phyloP scores from a whole-genome alignment of 2,329 filamentous ascomycete species.

The Penicillium griseofulvum region DNA sequence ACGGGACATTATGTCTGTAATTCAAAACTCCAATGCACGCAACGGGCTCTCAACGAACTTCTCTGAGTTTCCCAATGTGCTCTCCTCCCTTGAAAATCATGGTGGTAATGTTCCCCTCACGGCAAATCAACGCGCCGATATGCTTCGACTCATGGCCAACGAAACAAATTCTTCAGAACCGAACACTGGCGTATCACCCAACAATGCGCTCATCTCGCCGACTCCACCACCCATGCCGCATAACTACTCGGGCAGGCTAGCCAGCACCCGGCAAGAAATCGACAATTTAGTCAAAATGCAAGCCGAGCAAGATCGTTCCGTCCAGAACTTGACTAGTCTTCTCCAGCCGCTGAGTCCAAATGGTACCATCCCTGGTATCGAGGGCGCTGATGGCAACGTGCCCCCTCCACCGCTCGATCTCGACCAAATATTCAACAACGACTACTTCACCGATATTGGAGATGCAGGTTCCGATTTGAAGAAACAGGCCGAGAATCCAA shows the following conservation, averaged over 20 bases:
- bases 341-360: conserved; percentile 78
- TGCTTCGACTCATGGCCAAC: conserved; percentile 48
- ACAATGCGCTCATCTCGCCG: conserved; percentile 59
- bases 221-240: conserved; percentile 55
- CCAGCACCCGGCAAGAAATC: conserved; percentile 69
- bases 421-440: conserved; percentile 58
- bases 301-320: conserved; percentile 71
- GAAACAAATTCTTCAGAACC: conserved; percentile 46
- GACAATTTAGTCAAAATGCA: conserved; percentile 77
- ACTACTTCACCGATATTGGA: conserved; percentile 52
- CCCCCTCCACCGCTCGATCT: conserved; percentile 52
- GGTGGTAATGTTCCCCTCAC: conserved; percentile 45
- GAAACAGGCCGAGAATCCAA: conserved; percentile 23
- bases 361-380: conserved; percentile 71
- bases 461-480: conserved; percentile 33
- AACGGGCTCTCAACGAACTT: conserved; percentile 39
- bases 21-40: conserved; percentile 48
- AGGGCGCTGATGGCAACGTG: conserved; percentile 38
- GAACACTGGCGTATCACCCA: conserved; percentile 38
- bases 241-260: conserved; percentile 51
- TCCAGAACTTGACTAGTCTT: conserved; percentile 70
- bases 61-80: conserved; percentile 46
- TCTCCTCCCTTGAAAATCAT: conserved; percentile 46
- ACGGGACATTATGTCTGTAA: conserved; percentile 50
- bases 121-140: conserved; percentile 47